Percentiles rank a stretch among this genome's conserved stretches.
These are phyloP conservation scores for Auricularia cornea DNA, from an alignment of 768 basidiomycete species.

Conservation along the genomic window DNA sequence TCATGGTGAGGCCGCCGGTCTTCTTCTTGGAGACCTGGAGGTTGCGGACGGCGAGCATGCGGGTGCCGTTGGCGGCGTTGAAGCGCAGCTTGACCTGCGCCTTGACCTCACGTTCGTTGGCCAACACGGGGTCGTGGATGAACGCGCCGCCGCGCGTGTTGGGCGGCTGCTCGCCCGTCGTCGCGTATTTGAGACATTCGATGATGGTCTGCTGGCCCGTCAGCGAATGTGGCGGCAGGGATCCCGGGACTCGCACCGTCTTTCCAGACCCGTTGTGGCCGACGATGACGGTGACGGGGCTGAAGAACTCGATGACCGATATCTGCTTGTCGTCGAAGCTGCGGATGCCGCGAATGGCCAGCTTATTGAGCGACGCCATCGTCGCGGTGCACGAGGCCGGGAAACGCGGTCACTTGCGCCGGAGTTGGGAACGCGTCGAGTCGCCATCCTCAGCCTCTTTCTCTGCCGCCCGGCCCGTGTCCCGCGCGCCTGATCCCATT, in stretches of 20 bases:
- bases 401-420: background rate
- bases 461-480: no score
- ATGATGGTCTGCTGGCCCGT: constrained; percentile 63
- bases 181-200: constrained; percentile 98
- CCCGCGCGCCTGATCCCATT: no score
- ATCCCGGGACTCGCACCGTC: constrained; percentile 41
- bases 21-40: constrained; percentile 92
- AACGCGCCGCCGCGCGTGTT: constrained; percentile 98
- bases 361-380: constrained; percentile 84
- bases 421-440: background rate
- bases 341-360: constrained; percentile 65
- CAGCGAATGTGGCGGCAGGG: background rate
- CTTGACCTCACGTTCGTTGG: constrained; percentile 97
- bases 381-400: background rate
- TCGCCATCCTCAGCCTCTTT: no score
- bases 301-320: constrained; percentile 92
- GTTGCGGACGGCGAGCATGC: constrained; percentile 87
- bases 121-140: constrained; percentile 98
- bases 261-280: constrained; percentile 98
- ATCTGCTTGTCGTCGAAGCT: constrained; percentile 95
- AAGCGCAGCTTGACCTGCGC: constrained; percentile 88
- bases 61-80: constrained; percentile 75
- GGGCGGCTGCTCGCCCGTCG: constrained; percentile 95
- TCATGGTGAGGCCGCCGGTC: constrained; percentile 82
- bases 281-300: constrained; percentile 95